These are phyloP conservation scores for Gnaphalium uliginosum DNA, from an alignment of 129 eudicot species.

Conservation along the genomic window DNA sequence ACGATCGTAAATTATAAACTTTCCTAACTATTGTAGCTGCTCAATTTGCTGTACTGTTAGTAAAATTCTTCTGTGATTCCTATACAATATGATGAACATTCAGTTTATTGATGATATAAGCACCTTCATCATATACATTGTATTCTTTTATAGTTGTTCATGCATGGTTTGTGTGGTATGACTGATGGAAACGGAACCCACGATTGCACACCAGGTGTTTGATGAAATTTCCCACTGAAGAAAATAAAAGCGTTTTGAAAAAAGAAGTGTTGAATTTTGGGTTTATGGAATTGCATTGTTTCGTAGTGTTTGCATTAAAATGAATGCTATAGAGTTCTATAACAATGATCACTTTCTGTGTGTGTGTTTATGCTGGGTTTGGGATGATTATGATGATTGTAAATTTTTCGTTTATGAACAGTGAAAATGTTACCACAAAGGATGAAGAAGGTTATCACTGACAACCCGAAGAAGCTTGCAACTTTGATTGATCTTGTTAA, in stretches of 20 bases:
- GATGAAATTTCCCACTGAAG: constrained; percentile 36
- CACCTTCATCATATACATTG: neutral
- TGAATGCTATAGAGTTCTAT: neutral
- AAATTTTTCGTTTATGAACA: neutral
- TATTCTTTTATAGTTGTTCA: neutral
- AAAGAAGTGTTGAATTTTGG: neutral
- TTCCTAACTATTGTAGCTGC: neutral
- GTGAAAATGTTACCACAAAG: constrained; percentile 68
- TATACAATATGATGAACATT: neutral
- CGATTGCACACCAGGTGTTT: constrained; percentile 37
- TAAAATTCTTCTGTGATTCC: constrained; percentile 3
- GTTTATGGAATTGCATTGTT: constrained; percentile 4
- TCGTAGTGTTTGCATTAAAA: neutral
- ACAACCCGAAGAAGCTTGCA: constrained; percentile 90
- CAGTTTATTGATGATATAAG: constrained; percentile 12
- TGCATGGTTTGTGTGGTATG: neutral
- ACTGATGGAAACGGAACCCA: neutral
- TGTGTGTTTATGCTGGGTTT: constrained; percentile 4
- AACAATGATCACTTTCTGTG: neutral
- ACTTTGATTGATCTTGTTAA: constrained; percentile 89
- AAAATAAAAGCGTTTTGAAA: neutral
- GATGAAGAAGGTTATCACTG: constrained; percentile 67
- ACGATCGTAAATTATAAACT: constrained; percentile 11
- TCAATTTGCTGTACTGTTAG: constrained; percentile 1
- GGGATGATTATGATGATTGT: constrained; percentile 2